Percentiles rank a stretch among this genome's conserved stretches.
These are phyloP conservation scores for Bipolaris oryzae DNA, from an alignment of 2,329 filamentous ascomycete genomes.

Conservation along the genomic window DNA sequence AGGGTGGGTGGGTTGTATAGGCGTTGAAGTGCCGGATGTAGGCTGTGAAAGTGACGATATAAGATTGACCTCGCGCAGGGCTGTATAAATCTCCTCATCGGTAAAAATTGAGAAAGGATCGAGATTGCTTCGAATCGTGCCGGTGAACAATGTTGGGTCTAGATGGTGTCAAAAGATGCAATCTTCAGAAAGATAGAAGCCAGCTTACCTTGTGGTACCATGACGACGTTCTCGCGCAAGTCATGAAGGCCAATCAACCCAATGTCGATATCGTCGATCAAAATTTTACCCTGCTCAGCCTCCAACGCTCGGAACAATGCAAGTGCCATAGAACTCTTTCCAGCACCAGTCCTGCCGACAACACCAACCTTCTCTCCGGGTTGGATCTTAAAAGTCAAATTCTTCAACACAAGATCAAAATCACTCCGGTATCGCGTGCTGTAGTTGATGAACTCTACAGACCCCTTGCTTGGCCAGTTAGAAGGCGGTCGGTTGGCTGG, in stretches of 20 bases:
- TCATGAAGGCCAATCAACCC: slow-evolving; percentile 89
- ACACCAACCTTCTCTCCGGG: slow-evolving; percentile 93
- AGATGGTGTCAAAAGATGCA: slow-evolving; percentile 20
- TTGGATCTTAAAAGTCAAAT: slow-evolving; percentile 84
- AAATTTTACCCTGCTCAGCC: slow-evolving; percentile 84
- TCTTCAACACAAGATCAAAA: slow-evolving; percentile 82
- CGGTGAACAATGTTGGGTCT: slow-evolving; percentile 91
- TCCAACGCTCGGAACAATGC: slow-evolving; percentile 94
- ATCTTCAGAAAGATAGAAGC: neutral
- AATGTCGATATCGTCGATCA: slow-evolving; percentile 92
- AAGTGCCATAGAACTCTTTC: slow-evolving; percentile 92
- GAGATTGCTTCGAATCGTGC: slow-evolving; percentile 88
- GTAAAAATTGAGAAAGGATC: slow-evolving; percentile 90
- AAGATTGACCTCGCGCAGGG: slow-evolving; percentile 85
- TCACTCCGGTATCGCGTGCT: slow-evolving; percentile 87
- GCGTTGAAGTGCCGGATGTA: slow-evolving; percentile 36
- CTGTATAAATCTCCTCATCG: slow-evolving; percentile 87
- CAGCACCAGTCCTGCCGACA: slow-evolving; percentile 91
- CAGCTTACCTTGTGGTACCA: slow-evolving; percentile 76
- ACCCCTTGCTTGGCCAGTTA: slow-evolving; percentile 85
- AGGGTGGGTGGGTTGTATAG: slow-evolving; percentile 26
- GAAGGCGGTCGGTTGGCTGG: slow-evolving; percentile 76
- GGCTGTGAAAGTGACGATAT: slow-evolving; percentile 60
- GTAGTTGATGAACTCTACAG: slow-evolving; percentile 87
- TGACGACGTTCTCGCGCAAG: slow-evolving; percentile 90